A percentile compares a stretch with the other conserved stretches of the same genome.
Conservation (phyloP, 257 asterid genomes). For the Gentiana macrophylla region DNA sequence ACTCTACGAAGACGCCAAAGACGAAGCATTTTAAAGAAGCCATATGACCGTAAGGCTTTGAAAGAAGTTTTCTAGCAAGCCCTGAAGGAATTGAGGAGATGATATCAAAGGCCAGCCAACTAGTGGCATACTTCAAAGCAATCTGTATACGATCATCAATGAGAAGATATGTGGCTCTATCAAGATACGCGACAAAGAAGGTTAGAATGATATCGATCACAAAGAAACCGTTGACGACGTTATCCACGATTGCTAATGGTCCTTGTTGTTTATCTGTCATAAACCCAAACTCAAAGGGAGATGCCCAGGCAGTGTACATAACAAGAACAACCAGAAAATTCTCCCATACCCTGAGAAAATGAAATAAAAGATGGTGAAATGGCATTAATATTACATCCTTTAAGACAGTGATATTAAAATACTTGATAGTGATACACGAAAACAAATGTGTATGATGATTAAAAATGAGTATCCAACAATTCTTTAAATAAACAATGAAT, state of each 20-base stretch:
- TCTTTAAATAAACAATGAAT: no score
- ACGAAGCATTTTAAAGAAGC: constrained; percentile 78
- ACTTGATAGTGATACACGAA: no score
- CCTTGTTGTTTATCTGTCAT: constrained; percentile 31
- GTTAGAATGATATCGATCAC: constrained; percentile 73
- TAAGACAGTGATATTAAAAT: no score
- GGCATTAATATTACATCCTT: no score
- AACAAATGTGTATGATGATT: no score
- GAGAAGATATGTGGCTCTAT: constrained; percentile 47
- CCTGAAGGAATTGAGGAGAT: constrained; percentile 76
- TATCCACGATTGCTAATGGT: constrained; percentile 47
- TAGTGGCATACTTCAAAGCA: constrained; percentile 43
- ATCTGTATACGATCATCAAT: constrained; percentile 49
- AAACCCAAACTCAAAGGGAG: constrained; percentile 86
- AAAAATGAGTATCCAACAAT: no score
- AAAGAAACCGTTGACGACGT: constrained; percentile 71
- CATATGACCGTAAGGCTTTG: constrained; percentile 45
- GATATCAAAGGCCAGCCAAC: constrained; percentile 62
- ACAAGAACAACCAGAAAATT: constrained; percentile 58
- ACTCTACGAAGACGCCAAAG: constrained; percentile 92
- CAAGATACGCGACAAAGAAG: constrained; percentile 84
- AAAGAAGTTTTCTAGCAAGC: constrained; percentile 49
- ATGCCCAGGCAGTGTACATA: constrained; percentile 84
- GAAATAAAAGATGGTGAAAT: not conserved
- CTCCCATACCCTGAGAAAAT: constrained; percentile 36